Evolutionary conservation across 257 asterid species (phyloP), one percentile per base, ranked within the genome.

Genomic region (Solanum infundibuliforme): DNA sequence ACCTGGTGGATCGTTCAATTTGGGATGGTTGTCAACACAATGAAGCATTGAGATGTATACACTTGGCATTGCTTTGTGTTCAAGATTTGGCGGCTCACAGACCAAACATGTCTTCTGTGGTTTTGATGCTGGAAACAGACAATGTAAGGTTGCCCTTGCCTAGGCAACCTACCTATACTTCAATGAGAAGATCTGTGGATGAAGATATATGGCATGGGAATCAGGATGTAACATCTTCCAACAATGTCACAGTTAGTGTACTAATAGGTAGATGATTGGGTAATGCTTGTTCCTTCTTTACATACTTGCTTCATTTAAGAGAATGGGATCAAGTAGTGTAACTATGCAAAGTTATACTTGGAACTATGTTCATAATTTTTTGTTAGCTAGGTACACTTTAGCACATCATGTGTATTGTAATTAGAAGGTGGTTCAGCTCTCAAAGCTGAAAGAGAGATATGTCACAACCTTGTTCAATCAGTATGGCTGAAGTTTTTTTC

Each of bases 81-180:
- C 99, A 96, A 88, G 99, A 94, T 87, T 66, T 83, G 27, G 97
- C 95, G 4, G 83, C 77, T 32, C 88, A 93, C 74, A 88, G 99
- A 83, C 98, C 99, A 29, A 91, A 87, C 90, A 95, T 96, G 98
- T 86, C 95, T 10, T 86, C 94, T 7, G 98, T 95, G 41, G 87
- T 94, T 71, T 12, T 95, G 94, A 94, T 94, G 98, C 83, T 96
- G 91, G 98, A 94, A 90, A 94, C 93, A 29, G 94, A 92, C 39
- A 87, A 91, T 76, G 66, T 88, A 48, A 85, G 73, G 18, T 72
- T 95, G 92, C 94, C 98, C 1, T 12, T 55, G 90, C 98, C 98
- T n/a, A 94, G 87, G 83, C 94, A 92, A 68, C 99, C 99, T 16
- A 91, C 93, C 36, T 89, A 91, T 74, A 92, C 95, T 8, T 93